Evolutionary conservation across 176 grass and related monocot genomes (phyloP), one percentile per base, ranked within the genome.

Genomic region (Paspalum vaginatum): DNA sequence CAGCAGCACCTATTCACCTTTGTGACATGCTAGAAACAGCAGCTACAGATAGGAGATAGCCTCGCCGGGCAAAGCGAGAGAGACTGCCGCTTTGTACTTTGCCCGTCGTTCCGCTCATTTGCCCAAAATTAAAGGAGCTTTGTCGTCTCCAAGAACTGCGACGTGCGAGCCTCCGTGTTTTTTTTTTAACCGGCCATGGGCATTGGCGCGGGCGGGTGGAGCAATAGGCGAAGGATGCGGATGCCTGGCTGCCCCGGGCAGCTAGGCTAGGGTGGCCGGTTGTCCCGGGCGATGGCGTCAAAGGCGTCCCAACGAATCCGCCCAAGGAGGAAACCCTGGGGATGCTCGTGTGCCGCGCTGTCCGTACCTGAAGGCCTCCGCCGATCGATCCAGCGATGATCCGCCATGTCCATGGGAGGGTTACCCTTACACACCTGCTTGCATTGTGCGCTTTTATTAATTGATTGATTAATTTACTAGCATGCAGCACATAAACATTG

Each of bases 261-360:
- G n/a, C n/a, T n/a, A n/a, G n/a, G n/a, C n/a, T n/a, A n/a, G 24
- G 0, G 24, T 59, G 60, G 68, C 17, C 12, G 45, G 18, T 40
- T 69, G 78, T 56, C 76, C 16, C 54, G 5, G 20, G 71, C 7
- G 87, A 38, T 66, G 70, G 25, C 82, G 71, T 89, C 87, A 73
- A 85, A 77, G 17, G 2, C 47, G 41, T 48, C 51, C 4, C 16
- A 72, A 27, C 76, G 82, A 80, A 89, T 81, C 82, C 52, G 72
- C 77, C 71, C 15, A 81, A 26, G 77, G 4, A 18, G 63, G 69
- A 65, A 75, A 37, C 77, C 48, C 9, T 40, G 70, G 32, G 32
- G 81, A 85, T 89, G 78, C 87, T n/a, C 76, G 66, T 38, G 49
- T 25, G 24, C 38, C 76, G 32, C 68, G n/a, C 65, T 58, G 87